Evolutionary conservation across 176 grass and related monocot species (phyloP).

Genomic region (Ampelocalamus luodianensis): DNA sequence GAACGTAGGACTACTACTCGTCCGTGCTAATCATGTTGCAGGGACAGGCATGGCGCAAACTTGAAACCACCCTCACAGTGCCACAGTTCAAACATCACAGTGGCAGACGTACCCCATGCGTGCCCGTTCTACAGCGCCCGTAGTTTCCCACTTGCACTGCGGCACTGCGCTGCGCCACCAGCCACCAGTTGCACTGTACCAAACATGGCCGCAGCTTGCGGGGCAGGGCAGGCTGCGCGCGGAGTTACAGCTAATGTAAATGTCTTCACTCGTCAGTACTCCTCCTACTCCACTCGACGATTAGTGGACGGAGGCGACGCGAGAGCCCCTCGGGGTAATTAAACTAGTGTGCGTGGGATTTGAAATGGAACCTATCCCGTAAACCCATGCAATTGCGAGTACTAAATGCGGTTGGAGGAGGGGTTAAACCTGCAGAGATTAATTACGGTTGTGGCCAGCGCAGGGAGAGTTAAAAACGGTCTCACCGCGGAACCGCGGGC

Average conservation of each 20-base stretch:
- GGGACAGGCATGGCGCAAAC: neutral
- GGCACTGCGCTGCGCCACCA: neutral
- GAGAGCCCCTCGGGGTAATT: conserved; percentile 36
- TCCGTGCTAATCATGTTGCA: neutral
- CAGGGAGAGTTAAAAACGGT: neutral
- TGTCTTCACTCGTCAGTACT: neutral
- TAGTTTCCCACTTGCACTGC: conserved; percentile 38
- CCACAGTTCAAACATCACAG: neutral
- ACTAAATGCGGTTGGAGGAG: conserved; percentile 40
- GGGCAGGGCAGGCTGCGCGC: conserved; percentile 1
- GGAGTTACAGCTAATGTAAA: conserved; percentile 7
- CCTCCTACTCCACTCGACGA: neutral
- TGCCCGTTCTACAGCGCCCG: neutral
- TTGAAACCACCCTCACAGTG: neutral
- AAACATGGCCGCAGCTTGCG: conserved; percentile 33
- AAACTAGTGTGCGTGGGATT: conserved; percentile 45
- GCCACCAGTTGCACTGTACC: conserved; percentile 19
- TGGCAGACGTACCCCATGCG: neutral
- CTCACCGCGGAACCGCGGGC: conserved; percentile 52
- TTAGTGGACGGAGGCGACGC: neutral
- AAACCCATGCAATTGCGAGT: conserved; percentile 30
- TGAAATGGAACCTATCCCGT: conserved; percentile 42
- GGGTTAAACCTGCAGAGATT: conserved; percentile 29
- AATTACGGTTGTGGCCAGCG: conserved; percentile 16
- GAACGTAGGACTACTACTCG: neutral